These are phyloP conservation scores for Citrus sinensis DNA, from an alignment of 345 rosid genomes.

Conservation along the genomic window DVS_A1.0 CM039165.1:38347001-38347500, in stretches of 20 bases:
- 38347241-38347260: slow-evolving; percentile 48
- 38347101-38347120: neutral
- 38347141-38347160: slow-evolving; percentile 62
- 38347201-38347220: slow-evolving; percentile 56
- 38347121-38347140: slow-evolving; percentile 26
- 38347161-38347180: slow-evolving; percentile 84
- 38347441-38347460: neutral
- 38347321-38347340: slow-evolving; percentile 89
- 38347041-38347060: slow-evolving; percentile 59
- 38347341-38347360: slow-evolving; percentile 91
- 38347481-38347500: neutral
- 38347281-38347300: slow-evolving; percentile 81
- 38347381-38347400: neutral
- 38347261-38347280: slow-evolving; percentile 61
- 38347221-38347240: slow-evolving; percentile 45
- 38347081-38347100: neutral
- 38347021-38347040: slow-evolving; percentile 56
- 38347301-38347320: slow-evolving; percentile 84
- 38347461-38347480: neutral
- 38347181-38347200: slow-evolving; percentile 57
- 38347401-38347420: slow-evolving; percentile 2
- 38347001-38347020: slow-evolving; percentile 45
- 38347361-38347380: slow-evolving; percentile 24
- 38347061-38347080: slow-evolving; percentile 13
- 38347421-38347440: slow-evolving; percentile 5